Base-by-base conservation (phyloP, 2,329 filamentous ascomycete genomes). In the Paecilomyces formosus region DNA sequence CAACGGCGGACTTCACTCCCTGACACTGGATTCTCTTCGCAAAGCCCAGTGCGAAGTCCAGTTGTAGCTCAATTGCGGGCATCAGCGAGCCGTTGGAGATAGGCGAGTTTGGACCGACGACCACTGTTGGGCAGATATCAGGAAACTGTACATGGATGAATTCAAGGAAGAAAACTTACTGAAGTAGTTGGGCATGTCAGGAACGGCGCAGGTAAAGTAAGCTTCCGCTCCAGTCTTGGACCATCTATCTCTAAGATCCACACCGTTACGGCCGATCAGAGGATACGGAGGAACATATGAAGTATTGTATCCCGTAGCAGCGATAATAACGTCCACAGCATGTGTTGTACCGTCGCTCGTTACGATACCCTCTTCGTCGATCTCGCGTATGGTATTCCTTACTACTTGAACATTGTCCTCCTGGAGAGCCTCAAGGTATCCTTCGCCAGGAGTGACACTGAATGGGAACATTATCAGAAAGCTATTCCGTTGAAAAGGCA, bases 111-210 rank as follows among this genome's bases (percentile, higher is more conserved):
- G 63, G 61, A 2, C 62, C 63, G 22, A 33, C 57, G 35, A 61
- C 63, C 53, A 60, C 30, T 58, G 3, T 13, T 13, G 24, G 15
- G 7, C n/a, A 21, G 26, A 35, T 26, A 6, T 26, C 6, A 26
- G 24, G 1, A 26, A 26, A 26, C 24, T 6, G 24, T 3, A 4
- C 24, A 26, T 6, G 6, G 24, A 26, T 26, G 24, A 6, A 26
- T 13, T 26, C 7, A 21, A 11, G 22, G 30, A 22, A 15, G 62
- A 3, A 7, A 54, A 58, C 54, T 33, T 56, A 57, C 55, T 62
- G 53, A 65, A 65, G 52, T 62, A 62, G 28, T 65, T 65, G 3
- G 63, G 61, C 1, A 63, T 56, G 39, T 58, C 54, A 6, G 60
- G 51, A 21, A 62, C 61, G 3, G 56, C 28, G 28, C 61, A 26